Conservation (phyloP, 768 basidiomycete genomes). For the Paxillus rubicundulus region DNA sequence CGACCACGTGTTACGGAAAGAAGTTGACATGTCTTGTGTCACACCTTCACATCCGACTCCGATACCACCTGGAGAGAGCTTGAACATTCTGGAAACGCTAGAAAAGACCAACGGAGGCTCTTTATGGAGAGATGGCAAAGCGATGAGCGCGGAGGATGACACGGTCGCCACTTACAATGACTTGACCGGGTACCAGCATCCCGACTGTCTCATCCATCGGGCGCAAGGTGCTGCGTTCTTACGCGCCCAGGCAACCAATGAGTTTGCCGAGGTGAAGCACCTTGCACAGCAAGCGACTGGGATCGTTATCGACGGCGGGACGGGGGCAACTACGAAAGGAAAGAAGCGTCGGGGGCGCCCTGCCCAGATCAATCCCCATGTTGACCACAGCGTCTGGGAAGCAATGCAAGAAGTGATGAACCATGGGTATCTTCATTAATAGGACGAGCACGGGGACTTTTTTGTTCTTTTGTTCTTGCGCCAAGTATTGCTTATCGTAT, state of each 20-base stretch:
- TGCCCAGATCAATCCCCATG: conserved; percentile 6
- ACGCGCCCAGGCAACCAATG: conserved; percentile 71
- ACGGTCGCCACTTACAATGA: not conserved
- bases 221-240: conserved; percentile 64
- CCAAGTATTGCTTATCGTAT: not conserved
- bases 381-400: conserved; percentile 16
- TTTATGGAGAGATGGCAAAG: conserved; percentile 54
- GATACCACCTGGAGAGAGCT: conserved; percentile 84
- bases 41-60: conserved; percentile 87
- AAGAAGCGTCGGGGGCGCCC: conserved; percentile 10
- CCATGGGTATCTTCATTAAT: not conserved
- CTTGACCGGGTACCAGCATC: conserved; percentile 45
- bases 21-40: conserved; percentile 93
- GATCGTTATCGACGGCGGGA: conserved; percentile 31
- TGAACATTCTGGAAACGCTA: conserved; percentile 68
- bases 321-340: conserved; percentile 30
- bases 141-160: conserved; percentile 43
- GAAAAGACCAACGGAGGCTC: conserved; percentile 69
- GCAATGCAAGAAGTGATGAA: conserved; percentile 25
- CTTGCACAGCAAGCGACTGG: conserved; percentile 57
- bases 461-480: too few species aligned
- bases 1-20: conserved; percentile 88
- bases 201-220: conserved; percentile 66
- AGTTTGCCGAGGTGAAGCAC: conserved; percentile 68
- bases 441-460: not conserved